Conservation (phyloP, 768 basidiomycete genomes). For the Tephrocybe rancida region DNA sequence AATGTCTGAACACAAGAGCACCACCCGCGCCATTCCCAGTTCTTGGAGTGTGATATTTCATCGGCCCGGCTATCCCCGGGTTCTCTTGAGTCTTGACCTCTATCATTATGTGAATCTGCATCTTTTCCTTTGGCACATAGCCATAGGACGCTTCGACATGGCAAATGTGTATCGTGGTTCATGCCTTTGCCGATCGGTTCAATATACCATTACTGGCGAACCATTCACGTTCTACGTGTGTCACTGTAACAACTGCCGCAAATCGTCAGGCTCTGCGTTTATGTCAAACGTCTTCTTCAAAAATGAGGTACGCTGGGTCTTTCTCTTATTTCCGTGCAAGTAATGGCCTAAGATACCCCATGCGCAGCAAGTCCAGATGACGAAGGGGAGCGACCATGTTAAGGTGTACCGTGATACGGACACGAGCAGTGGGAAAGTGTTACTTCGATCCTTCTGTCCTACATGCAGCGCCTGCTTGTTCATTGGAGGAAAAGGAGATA, state of each 20-base stretch:
- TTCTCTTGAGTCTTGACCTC: too few relatives aligned
- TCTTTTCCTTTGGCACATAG: too few relatives aligned
- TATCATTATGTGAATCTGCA: too few relatives aligned
- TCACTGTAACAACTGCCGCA: slow-evolving; percentile 27
- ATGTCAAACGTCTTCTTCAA: slow-evolving; percentile 27
- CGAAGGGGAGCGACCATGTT: slow-evolving; percentile 22
- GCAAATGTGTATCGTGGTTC: slow-evolving; percentile 13
- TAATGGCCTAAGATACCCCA: too few relatives aligned
- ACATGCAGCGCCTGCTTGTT: slow-evolving; percentile 28
- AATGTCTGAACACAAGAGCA: too few relatives aligned
- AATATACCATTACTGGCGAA: slow-evolving; percentile 18
- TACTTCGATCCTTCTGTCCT: slow-evolving; percentile 28
- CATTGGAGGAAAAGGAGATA: slow-evolving; percentile 18
- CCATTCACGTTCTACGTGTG: slow-evolving; percentile 23
- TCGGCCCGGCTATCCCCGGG: too few relatives aligned
- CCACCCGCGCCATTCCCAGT: too few relatives aligned
- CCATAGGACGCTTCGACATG: too few relatives aligned
- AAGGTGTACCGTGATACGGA: slow-evolving; percentile 23
- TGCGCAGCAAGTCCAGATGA: slow-evolving; percentile 23
- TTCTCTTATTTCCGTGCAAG: not conserved
- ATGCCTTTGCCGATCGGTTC: slow-evolving; percentile 16
- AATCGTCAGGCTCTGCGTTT: slow-evolving; percentile 26
- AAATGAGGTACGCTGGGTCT: slow-evolving; percentile 18
- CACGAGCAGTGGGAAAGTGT: slow-evolving; percentile 23
- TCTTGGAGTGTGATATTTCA: not conserved